Evolutionary conservation across 73 alveolate genomes (phyloP).

Genomic region (Paramecium bursaria): DNA sequence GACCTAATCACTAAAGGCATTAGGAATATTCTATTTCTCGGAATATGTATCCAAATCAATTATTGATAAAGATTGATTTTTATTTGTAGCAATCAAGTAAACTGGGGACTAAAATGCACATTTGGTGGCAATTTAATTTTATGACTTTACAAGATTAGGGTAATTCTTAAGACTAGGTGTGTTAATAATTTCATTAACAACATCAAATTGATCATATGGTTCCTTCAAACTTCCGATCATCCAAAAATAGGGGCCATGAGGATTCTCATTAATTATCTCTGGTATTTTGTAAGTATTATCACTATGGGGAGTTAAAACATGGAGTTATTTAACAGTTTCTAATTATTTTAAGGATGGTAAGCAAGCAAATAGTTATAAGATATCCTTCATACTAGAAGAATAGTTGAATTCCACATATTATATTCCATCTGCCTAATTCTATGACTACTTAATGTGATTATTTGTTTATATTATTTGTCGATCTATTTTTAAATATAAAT

Average conservation of each 20-base stretch:
- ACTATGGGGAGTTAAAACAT: slow-evolving; percentile 20
- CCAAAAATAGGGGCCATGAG: slow-evolving; percentile 32
- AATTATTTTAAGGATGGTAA: slow-evolving; percentile 4
- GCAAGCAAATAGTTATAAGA: slow-evolving; percentile 35
- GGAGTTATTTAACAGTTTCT: background rate
- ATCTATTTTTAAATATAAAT: background rate
- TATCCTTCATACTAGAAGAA: slow-evolving; percentile 8
- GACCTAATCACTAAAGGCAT: background rate
- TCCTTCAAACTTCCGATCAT: slow-evolving; percentile 29
- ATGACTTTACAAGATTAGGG: slow-evolving; percentile 14
- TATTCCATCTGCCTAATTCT: slow-evolving; percentile 30
- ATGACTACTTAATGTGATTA: slow-evolving; percentile 3
- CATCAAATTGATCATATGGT: slow-evolving; percentile 57
- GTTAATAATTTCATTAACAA: slow-evolving; percentile 23
- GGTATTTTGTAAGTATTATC: background rate
- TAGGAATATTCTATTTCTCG: background rate
- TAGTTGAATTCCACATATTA: background rate
- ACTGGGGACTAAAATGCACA: slow-evolving; percentile 43
- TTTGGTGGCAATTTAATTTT: background rate
- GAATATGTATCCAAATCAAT: slow-evolving; percentile 25
- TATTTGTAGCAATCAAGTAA: slow-evolving; percentile 7
- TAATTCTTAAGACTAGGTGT: background rate
- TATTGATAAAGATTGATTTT: background rate
- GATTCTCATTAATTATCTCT: background rate
- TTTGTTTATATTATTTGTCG: background rate